phyloP scores from a whole-genome alignment of 108 stramenopile genomes.

The Asterionellopsis glacialis region DNA sequence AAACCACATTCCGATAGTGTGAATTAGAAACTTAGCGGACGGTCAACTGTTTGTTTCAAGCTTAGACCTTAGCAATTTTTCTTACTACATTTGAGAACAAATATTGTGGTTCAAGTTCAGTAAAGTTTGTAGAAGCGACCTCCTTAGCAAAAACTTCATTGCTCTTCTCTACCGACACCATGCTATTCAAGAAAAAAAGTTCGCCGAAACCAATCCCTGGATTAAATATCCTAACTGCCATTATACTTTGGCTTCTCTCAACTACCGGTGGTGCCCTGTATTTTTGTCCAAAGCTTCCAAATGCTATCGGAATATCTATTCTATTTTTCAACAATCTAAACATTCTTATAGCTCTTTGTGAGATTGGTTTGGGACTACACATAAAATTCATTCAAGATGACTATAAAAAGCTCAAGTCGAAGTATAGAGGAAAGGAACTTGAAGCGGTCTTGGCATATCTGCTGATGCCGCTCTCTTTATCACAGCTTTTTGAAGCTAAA shows the following conservation, averaged over 20 bases:
- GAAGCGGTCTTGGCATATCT: slow-evolving; percentile 47
- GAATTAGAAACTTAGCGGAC: no score
- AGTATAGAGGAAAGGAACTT: slow-evolving; percentile 38
- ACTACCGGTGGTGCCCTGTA: slow-evolving; percentile 21
- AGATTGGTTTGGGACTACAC: slow-evolving; percentile 61
- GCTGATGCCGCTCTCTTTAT: slow-evolving; percentile 43
- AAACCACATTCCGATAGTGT: no score
- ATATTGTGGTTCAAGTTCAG: no score
- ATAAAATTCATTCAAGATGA: slow-evolving; percentile 58
- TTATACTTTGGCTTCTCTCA: slow-evolving; percentile 38
- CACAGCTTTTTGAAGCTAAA: slow-evolving; percentile 40
- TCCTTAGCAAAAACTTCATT: neutral
- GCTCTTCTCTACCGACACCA: no score
- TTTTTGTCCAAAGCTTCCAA: slow-evolving; percentile 1
- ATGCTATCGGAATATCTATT: slow-evolving; percentile 26
- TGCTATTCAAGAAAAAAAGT: no score
- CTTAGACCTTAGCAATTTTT: no score
- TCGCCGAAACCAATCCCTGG: no score
- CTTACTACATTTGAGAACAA: no score
- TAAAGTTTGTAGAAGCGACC: no score
- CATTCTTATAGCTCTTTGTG: slow-evolving; percentile 71
- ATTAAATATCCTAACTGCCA: slow-evolving; percentile 25
- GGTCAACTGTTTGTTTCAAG: no score
- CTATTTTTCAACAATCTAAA: slow-evolving; percentile 83
- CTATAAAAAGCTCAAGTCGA: slow-evolving; percentile 40